A percentile compares a stretch with the other conserved stretches of the same genome.
Evolutionary conservation across 2,329 filamentous ascomycete genomes (phyloP).

Genomic region (Tympanopsis confertula): DNA sequence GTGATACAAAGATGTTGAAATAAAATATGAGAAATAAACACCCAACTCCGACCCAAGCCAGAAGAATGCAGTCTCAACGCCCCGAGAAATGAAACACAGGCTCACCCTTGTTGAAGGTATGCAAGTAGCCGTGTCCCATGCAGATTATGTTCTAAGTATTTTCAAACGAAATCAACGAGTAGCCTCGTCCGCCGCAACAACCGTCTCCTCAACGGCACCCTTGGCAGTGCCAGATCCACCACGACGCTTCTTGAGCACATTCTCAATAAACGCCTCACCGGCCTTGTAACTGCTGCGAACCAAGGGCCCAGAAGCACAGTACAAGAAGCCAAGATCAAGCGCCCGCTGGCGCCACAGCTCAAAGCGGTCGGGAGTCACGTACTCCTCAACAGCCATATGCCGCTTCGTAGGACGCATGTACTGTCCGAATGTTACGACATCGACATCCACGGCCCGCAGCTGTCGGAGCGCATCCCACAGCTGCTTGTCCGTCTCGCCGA

Average conservation of each 20-base stretch:
- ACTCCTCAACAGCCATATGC: slow-evolving; percentile 93
- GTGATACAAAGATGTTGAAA: no score
- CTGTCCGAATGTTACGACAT: slow-evolving; percentile 97
- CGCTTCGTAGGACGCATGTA: slow-evolving; percentile 99
- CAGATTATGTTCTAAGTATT: no score
- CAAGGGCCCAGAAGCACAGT: slow-evolving; percentile 85
- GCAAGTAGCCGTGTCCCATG: no score
- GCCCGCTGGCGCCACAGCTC: slow-evolving; percentile 84
- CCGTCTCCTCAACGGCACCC: not conserved
- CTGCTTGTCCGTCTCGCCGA: slow-evolving; percentile 85
- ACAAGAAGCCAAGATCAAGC: slow-evolving; percentile 89
- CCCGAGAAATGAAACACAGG: no score
- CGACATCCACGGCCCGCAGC: slow-evolving; percentile 68
- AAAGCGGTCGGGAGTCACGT: slow-evolving; percentile 82
- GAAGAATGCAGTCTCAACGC: no score
- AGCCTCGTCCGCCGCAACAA: not conserved
- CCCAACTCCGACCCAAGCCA: no score
- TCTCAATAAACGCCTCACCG: slow-evolving; percentile 96
- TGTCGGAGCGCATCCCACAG: slow-evolving; percentile 71
- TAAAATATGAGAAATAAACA: no score
- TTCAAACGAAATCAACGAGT: no score
- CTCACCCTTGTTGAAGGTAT: no score
- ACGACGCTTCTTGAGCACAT: slow-evolving; percentile 76
- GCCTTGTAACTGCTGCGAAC: slow-evolving; percentile 96
- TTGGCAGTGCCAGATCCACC: not conserved